A percentile compares a stretch with the other conserved stretches of the same genome.
Evolutionary conservation across 805 yeast species (phyloP).

Genomic region (Naumovozyma castellii): DNA sequence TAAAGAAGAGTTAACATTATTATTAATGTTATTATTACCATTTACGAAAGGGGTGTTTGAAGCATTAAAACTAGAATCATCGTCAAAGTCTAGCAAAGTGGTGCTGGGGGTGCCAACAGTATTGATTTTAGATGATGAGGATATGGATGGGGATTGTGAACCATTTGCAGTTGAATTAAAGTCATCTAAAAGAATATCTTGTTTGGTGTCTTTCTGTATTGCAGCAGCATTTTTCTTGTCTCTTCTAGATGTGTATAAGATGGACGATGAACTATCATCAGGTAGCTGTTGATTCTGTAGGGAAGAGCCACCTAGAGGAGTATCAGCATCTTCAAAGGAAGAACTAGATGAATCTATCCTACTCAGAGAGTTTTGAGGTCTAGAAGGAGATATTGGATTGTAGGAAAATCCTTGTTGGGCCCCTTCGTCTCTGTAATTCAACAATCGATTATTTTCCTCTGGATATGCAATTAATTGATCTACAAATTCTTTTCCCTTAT

Average conservation of each 20-base stretch:
- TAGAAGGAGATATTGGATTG: not conserved
- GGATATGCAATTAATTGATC: conserved; percentile 18
- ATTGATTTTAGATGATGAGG: not conserved
- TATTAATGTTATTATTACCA: too few relatives aligned
- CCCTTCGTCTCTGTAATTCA: conserved; percentile 3
- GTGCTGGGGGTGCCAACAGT: not conserved
- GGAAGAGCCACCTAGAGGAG: not conserved
- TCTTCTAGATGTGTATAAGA: not conserved
- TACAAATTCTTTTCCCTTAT: conserved; percentile 27
- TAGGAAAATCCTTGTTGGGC: not conserved
- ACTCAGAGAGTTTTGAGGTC: not conserved
- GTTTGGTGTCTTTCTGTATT: not conserved
- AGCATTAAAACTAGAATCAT: not conserved
- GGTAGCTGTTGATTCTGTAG: not conserved
- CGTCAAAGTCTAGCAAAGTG: not conserved
- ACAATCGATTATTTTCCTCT: conserved; percentile 15
- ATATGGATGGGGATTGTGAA: not conserved
- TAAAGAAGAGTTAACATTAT: not conserved
- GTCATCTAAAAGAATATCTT: not conserved
- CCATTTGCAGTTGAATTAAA: too few relatives aligned
- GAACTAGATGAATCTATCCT: not conserved
- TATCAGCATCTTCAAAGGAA: not conserved
- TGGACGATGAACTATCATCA: not conserved
- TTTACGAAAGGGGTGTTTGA: not conserved
- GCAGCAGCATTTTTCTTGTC: not conserved